A percentile compares a stretch with the other conserved stretches of the same genome.
These are phyloP conservation scores for Tilletia indica DNA, from an alignment of 1,284 basidiomycete genomes.

Conservation along the genomic window DNA sequence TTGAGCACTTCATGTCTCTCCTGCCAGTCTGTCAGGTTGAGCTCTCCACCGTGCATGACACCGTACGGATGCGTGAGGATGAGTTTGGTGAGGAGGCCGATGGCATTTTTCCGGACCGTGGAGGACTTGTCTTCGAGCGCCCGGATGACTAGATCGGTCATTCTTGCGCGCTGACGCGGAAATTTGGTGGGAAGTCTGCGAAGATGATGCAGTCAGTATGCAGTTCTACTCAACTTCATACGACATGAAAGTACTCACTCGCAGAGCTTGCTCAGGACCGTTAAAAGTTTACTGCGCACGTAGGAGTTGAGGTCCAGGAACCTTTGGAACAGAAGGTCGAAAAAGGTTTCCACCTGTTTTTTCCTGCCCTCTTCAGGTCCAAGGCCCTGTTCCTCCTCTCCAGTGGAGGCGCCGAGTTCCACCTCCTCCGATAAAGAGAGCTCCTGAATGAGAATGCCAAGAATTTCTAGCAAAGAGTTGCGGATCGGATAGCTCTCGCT, in stretches of 20 bases:
- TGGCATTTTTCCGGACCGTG: constrained; percentile 79
- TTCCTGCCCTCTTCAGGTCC: constrained; percentile 63
- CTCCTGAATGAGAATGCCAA: constrained; percentile 58
- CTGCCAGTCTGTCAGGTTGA: constrained; percentile 72
- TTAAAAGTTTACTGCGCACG: constrained; percentile 82
- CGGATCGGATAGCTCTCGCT: constrained; percentile 96
- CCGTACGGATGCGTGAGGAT: constrained; percentile 88
- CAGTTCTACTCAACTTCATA: no score
- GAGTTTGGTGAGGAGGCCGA: constrained; percentile 73
- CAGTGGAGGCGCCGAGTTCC: constrained; percentile 13
- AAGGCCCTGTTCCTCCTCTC: constrained; percentile 32
- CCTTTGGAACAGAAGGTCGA: constrained; percentile 78
- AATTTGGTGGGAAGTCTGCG: constrained; percentile 75
- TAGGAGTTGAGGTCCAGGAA: constrained; percentile 85
- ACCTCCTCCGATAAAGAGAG: constrained; percentile 44
- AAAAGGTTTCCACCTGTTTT: constrained; percentile 80
- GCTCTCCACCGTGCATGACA: constrained; percentile 75
- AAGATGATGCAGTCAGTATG: no score
- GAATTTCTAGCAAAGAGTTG: constrained; percentile 58
- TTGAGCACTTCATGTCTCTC: constrained; percentile 64
- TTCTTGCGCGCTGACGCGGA: constrained; percentile 77
- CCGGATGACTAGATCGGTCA: constrained; percentile 73
- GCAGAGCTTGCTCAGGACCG: constrained; percentile 69
- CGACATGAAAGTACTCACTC: constrained; percentile 58
- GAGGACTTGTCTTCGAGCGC: constrained; percentile 88